Evolutionary conservation across 2,329 filamentous ascomycete species (phyloP), one percentile per base, ranked within the genome.

Genomic region (Fusarium tricinctum): DNA sequence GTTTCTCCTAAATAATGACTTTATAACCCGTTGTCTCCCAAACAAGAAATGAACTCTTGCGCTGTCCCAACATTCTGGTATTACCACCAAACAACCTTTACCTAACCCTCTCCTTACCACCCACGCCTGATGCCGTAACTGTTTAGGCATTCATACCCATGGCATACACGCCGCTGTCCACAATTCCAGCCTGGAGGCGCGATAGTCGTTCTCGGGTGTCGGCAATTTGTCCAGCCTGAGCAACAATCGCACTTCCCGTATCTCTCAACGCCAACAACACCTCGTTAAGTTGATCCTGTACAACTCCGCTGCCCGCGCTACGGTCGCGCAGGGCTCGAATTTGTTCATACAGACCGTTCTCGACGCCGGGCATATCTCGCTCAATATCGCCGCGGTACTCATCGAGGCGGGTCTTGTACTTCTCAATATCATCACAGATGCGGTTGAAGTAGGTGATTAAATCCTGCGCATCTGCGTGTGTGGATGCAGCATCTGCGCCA

Each of bases 301-400:
- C 76, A 17, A 77, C 66, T 7, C 63, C 68, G 38, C 66, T 73
- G 49, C 72, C 73, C 33, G 73, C 73, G 30, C 76, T 77, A 47
- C 76, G 76, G 54, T 81, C 79, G 8, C 78, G 74, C 17, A 81
- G 66, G 14, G 74, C 70, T 23, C 78, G 73, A 48, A 82, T 81
- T 63, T 81, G 79, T 62, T 82, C 81, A 59, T 83, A 83, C 17
- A 83, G 74, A 0, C 81, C 81, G 52, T 82, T 81, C 72, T 83
- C 81, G 3, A 83, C 81, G 28, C 81, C 80, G 4, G 81, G 81
- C 81, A 83, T 82, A 70, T 83, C 81, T 35, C 81, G 79, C 70
- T 83, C 81, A 42, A 83, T 83, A 68, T 82, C 81, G 48, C 74
- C 76, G n/a, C 81, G 79, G 68, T 83, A 83, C 55, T 81, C 79